Percentiles rank a stretch among this genome's conserved stretches.
Evolutionary conservation across 805 yeast species (phyloP).

Genomic region (Candida gorgasii): DNA sequence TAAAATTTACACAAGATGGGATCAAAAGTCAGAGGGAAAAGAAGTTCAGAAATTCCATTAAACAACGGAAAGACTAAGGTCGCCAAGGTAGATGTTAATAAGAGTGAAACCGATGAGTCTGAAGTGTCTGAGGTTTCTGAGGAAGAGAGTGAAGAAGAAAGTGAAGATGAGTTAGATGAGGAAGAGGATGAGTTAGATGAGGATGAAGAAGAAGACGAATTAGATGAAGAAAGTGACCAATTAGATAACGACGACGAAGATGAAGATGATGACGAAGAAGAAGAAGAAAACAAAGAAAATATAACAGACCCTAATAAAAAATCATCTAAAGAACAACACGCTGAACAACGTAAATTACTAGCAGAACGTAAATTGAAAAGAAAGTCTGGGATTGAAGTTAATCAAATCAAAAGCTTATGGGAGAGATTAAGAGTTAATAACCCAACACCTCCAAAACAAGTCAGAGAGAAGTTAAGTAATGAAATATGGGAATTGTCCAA

Average conservation of each 20-base stretch:
- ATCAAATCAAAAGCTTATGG: conserved; percentile 85
- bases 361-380: conserved; percentile 85
- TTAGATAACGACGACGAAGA: conserved; percentile 5
- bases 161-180: conserved; percentile 1
- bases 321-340: conserved; percentile 66
- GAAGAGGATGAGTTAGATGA: background rate
- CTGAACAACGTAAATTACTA: conserved; percentile 75
- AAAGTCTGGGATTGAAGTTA: conserved; percentile 84
- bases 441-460: conserved; percentile 75
- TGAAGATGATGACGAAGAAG: conserved; percentile 23
- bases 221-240: conserved; percentile 1
- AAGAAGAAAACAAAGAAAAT: conserved; percentile 25
- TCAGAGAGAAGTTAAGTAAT: conserved; percentile 73
- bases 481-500: conserved; percentile 84
- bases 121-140: conserved; percentile 1
- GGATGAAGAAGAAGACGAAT: conserved; percentile 8
- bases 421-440: conserved; percentile 84
- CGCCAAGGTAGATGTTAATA: conserved; percentile 17
- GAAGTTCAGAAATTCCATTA: conserved; percentile 23
- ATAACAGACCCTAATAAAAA: conserved; percentile 42
- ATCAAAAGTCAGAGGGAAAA: conserved; percentile 31
- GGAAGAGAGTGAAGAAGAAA: conserved; percentile 2
- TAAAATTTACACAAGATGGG: conserved; percentile 11
- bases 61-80: conserved; percentile 27
- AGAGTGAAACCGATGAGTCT: conserved; percentile 2